phyloP scores from a whole-genome alignment of 331 rosid genomes.

The Acacia concinna region DNA sequence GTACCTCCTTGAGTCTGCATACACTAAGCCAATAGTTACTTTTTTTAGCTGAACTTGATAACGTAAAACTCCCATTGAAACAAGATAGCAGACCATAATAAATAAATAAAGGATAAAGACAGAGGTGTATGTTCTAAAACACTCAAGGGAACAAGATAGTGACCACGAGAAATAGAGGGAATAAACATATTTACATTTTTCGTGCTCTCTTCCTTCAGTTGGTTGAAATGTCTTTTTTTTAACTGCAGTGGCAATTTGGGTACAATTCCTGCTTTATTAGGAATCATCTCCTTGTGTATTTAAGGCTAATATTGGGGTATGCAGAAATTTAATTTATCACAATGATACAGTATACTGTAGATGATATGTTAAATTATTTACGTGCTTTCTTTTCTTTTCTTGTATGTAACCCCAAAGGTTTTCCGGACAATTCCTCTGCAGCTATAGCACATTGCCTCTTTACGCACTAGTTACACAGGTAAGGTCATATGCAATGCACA shows the following conservation, averaged over 20 bases:
- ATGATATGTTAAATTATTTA: constrained; percentile 22
- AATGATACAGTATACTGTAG: neutral
- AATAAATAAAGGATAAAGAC: neutral
- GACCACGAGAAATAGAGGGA: neutral
- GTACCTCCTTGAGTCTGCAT: neutral
- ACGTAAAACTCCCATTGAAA: neutral
- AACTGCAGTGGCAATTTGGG: constrained; percentile 95
- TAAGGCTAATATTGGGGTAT: constrained; percentile 90
- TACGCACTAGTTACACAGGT: constrained; percentile 98
- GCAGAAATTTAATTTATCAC: constrained; percentile 30
- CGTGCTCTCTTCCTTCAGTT: neutral
- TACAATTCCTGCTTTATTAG: constrained; percentile 83
- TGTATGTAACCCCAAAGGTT: constrained; percentile 53
- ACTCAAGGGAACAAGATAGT: neutral
- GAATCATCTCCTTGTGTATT: constrained; percentile 72
- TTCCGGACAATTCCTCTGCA: constrained; percentile 90
- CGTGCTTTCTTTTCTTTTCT: constrained; percentile 17
- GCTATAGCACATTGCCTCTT: constrained; percentile 96
- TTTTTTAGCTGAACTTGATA: neutral
- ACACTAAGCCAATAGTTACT: neutral
- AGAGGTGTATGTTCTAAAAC: neutral
- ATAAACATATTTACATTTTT: neutral
- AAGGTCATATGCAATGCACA: neutral
- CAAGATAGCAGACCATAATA: neutral
- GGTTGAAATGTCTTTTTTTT: constrained; percentile 34